phyloP scores from a whole-genome alignment of 106 monocot species.

The Platanthera guangdongensis region DNA sequence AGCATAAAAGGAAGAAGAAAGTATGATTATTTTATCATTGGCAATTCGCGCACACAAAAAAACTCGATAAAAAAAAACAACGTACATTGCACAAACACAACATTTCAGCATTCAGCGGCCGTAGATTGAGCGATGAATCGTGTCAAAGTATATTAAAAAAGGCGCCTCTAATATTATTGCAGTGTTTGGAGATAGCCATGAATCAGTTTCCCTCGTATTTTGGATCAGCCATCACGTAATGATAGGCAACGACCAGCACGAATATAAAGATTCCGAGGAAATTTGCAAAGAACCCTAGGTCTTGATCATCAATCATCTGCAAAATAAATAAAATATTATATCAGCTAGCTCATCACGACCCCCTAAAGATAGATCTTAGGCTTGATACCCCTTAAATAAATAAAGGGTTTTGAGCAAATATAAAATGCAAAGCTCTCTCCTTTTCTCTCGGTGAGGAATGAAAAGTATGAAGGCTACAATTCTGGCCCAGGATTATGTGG shows the following conservation, averaged over 20 bases:
- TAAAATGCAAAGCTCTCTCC: no score
- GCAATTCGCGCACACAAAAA: not conserved
- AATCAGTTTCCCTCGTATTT: conserved; percentile 34
- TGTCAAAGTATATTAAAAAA: no score
- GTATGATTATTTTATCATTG: not conserved
- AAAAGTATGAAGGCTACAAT: no score
- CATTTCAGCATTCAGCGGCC: no score
- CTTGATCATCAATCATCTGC: conserved; percentile 62
- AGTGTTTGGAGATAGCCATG: not conserved
- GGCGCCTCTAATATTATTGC: not conserved
- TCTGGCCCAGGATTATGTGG: no score
- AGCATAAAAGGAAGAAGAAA: not conserved
- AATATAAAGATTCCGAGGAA: conserved; percentile 62
- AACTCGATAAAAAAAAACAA: not conserved
- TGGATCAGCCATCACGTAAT: conserved; percentile 52
- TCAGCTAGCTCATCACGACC: not conserved
- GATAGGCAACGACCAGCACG: conserved; percentile 50
- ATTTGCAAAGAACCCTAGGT: conserved; percentile 53
- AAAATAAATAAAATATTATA: not conserved
- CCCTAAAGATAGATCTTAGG: no score
- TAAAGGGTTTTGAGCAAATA: no score
- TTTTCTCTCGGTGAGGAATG: no score
- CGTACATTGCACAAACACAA: not conserved
- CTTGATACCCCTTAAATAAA: no score
- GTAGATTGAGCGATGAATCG: no score